Evolutionary conservation across 768 basidiomycete genomes (phyloP).

Genomic region (Pleurotus tuber-regium): DNA sequence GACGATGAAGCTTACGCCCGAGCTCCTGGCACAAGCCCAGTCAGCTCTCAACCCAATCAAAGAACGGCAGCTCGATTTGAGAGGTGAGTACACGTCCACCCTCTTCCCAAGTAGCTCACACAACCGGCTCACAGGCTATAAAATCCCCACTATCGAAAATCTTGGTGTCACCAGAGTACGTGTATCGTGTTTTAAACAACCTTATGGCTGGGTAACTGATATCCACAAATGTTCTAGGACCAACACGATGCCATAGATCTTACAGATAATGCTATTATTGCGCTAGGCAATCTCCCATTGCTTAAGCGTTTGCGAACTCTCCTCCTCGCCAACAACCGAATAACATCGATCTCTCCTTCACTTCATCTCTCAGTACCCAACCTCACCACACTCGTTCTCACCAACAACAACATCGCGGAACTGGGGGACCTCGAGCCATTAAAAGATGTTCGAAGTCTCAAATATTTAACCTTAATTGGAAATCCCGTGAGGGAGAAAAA

Average conservation of each 20-base stretch:
- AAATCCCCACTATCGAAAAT: conserved; percentile 96
- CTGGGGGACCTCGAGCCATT: conserved; percentile 85
- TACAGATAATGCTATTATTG: conserved; percentile 85
- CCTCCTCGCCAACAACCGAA: conserved; percentile 87
- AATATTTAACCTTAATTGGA: conserved; percentile 74
- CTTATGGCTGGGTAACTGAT: conserved; percentile 18
- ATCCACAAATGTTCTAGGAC: conserved; percentile 48
- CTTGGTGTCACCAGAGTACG: conserved; percentile 86
- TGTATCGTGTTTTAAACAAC: conserved; percentile 17
- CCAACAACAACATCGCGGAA: conserved; percentile 77
- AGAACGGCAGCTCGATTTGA: conserved; percentile 88
- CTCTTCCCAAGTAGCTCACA: conserved; percentile 18
- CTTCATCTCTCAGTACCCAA: conserved; percentile 84
- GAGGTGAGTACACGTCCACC: conserved; percentile 51
- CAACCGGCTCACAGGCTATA: conserved; percentile 60
- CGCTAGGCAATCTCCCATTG: conserved; percentile 82
- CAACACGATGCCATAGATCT: conserved; percentile 93
- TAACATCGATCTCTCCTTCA: conserved; percentile 78
- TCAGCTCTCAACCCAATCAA: conserved; percentile 81
- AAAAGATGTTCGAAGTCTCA: conserved; percentile 70
- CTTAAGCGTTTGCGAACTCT: conserved; percentile 83
- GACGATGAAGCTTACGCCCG: conserved; percentile 90
- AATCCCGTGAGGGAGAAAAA: conserved; percentile 89
- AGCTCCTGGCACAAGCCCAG: conserved; percentile 80
- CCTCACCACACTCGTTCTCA: conserved; percentile 78